These are phyloP conservation scores for Passalora sequoiae DNA, from an alignment of 2,329 filamentous ascomycete species.

Conservation along the genomic window DNA sequence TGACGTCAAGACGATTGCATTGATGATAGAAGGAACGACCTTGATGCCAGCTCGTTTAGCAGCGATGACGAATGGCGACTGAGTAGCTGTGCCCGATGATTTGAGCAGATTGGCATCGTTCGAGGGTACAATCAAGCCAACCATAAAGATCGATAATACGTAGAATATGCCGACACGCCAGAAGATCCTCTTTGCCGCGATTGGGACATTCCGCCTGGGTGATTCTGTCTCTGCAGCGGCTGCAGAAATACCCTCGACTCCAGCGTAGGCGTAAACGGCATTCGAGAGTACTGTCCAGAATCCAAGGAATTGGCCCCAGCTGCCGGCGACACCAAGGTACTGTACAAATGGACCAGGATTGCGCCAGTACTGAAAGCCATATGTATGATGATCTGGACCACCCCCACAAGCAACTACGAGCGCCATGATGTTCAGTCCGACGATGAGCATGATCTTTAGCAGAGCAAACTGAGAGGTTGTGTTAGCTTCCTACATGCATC, in stretches of 20 bases:
- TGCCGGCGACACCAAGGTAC: conserved; percentile 11
- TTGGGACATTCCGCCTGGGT: conserved; percentile 17
- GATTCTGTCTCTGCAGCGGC: conserved; percentile 19
- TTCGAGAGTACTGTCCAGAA: conserved; percentile 16
- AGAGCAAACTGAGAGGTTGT: conserved; percentile 39
- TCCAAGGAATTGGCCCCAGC: conserved; percentile 20
- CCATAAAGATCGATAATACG: conserved; percentile 28
- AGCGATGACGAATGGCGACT: conserved; percentile 63
- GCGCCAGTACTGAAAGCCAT: conserved; percentile 22
- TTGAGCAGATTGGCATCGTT: conserved; percentile 28
- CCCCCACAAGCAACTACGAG: conserved; percentile 30
- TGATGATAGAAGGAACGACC: conserved; percentile 62
- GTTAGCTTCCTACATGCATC: neutral
- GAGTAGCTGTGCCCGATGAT: conserved; percentile 34
- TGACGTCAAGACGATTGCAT: conserved; percentile 63
- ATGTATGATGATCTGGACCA: conserved; percentile 36
- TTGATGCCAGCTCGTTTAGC: conserved; percentile 56
- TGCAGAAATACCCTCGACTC: conserved; percentile 10
- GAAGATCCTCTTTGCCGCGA: conserved; percentile 16
- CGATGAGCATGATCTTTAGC: conserved; percentile 43
- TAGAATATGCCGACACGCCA: conserved; percentile 29
- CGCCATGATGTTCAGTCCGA: conserved; percentile 33
- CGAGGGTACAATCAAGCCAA: conserved; percentile 29
- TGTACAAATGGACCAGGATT: conserved; percentile 17
- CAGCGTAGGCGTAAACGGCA: conserved; percentile 15